Conservation (phyloP, 2,329 filamentous ascomycete species). For the Monilinia polystroma region DNA sequence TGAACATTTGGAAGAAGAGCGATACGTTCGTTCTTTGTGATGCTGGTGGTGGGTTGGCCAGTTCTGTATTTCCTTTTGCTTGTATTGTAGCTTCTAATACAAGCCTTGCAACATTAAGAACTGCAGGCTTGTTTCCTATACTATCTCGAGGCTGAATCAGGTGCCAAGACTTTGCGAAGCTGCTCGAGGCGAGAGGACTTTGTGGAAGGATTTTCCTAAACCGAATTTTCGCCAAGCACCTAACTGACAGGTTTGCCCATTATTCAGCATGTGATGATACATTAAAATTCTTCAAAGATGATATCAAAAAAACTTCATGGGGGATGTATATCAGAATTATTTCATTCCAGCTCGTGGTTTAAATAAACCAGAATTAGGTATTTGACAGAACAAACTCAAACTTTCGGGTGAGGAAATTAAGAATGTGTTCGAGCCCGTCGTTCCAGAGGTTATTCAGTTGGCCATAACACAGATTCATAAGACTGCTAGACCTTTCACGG, state of each 20-base stretch:
- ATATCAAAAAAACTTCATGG: constrained; percentile 12
- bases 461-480: constrained; percentile 1
- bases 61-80: neutral
- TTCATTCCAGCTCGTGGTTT: constrained; percentile 12
- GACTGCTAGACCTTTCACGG: neutral
- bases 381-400: neutral
- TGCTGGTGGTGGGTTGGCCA: constrained; percentile 10
- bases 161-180: constrained; percentile 9
- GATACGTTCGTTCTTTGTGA: constrained; percentile 13
- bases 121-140: constrained; percentile 11
- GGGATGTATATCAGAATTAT: neutral
- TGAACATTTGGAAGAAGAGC: neutral
- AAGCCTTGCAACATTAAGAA: neutral
- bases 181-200: constrained; percentile 1
- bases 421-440: constrained; percentile 6
- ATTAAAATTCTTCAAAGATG: constrained; percentile 8
- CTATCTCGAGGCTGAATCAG: constrained; percentile 1
- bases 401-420: constrained; percentile 2
- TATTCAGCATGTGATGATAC: constrained; percentile 8
- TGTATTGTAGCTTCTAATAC: neutral
- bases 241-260: neutral
- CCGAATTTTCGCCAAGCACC: constrained; percentile 1
- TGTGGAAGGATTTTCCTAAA: constrained; percentile 19
- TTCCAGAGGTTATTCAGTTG: neutral
- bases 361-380: constrained; percentile 3